Percentiles rank a stretch among this genome's conserved stretches.
phyloP scores from a whole-genome alignment of 306 rosid genomes.

The Quercus rubra region DNA sequence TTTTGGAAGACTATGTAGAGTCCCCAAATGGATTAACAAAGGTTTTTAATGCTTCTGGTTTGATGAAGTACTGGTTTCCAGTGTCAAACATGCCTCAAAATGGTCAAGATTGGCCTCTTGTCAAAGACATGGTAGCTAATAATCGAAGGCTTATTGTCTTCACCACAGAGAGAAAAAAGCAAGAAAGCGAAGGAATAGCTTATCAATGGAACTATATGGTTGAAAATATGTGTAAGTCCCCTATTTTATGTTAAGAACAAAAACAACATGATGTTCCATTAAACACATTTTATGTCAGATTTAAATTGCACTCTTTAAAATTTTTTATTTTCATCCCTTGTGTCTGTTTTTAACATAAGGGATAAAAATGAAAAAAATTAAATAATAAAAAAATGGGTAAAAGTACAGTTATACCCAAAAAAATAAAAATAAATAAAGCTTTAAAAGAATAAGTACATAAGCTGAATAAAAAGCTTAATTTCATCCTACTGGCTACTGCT shows the following conservation, averaged over 20 bases:
- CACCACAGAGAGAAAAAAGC: slow-evolving; percentile 28
- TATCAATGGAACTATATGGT: slow-evolving; percentile 48
- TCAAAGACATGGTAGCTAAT: slow-evolving; percentile 30
- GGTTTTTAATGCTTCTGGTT: slow-evolving; percentile 30
- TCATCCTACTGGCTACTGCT: too few relatives aligned
- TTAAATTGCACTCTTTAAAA: background rate
- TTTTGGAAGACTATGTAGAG: slow-evolving; percentile 44
- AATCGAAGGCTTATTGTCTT: slow-evolving; percentile 39
- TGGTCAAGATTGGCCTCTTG: slow-evolving; percentile 45
- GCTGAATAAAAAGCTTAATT: too few relatives aligned
- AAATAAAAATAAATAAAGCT: too few relatives aligned
- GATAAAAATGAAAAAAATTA: too few relatives aligned
- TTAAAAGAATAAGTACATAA: too few relatives aligned
- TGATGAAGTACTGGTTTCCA: slow-evolving; percentile 44
- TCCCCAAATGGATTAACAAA: slow-evolving; percentile 29
- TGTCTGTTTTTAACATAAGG: too few relatives aligned
- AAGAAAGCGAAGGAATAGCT: slow-evolving; percentile 43
- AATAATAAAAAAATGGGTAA: too few relatives aligned
- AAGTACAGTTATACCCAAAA: too few relatives aligned
- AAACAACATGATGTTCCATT: too few relatives aligned
- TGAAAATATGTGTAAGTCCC: slow-evolving; percentile 39
- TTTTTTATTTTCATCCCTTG: background rate
- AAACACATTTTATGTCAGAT: background rate
- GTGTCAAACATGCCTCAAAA: slow-evolving; percentile 32
- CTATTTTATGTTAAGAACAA: too few relatives aligned